These are phyloP conservation scores for Solanum tarijense DNA, from an alignment of 257 asterid species.

Conservation along the genomic window DNA sequence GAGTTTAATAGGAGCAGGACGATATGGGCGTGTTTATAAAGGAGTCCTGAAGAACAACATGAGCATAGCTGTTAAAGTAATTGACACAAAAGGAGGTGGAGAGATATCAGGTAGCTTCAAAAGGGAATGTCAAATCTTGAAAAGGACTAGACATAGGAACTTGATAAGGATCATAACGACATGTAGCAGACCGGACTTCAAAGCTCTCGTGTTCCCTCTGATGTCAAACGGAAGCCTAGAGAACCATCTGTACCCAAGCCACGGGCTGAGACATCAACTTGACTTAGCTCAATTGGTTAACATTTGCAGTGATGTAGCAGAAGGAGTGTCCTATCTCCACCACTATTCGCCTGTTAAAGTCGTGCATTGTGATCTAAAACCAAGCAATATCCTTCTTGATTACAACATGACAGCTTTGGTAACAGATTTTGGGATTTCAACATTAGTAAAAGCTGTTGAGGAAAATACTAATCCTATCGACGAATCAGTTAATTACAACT, in stretches of 20 bases:
- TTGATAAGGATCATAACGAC: conserved; percentile 58
- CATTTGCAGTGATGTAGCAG: conserved; percentile 70
- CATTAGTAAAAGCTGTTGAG: conserved; percentile 33
- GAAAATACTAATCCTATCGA: conserved; percentile 3
- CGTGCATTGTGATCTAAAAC: conserved; percentile 78
- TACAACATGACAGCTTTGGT: conserved; percentile 60
- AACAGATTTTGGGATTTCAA: conserved; percentile 74
- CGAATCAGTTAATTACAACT: conserved; percentile 46
- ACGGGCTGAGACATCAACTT: conserved; percentile 13
- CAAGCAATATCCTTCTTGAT: conserved; percentile 77
- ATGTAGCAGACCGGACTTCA: conserved; percentile 67
- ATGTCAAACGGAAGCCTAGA: conserved; percentile 82
- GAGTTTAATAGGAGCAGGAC: conserved; percentile 59
- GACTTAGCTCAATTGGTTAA: conserved; percentile 39
- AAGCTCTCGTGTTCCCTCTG: conserved; percentile 77
- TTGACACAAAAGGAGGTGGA: conserved; percentile 20
- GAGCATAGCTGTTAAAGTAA: conserved; percentile 56
- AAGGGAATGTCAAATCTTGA: conserved; percentile 74
- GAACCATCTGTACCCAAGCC: conserved; percentile 43
- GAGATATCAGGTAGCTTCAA: conserved; percentile 43
- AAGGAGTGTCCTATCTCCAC: conserved; percentile 73
- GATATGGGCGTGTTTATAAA: conserved; percentile 62
- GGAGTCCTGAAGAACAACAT: conserved; percentile 56
- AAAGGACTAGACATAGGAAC: conserved; percentile 57
- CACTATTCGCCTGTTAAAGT: conserved; percentile 61